Evolutionary conservation across 345 rosid genomes (phyloP).

Genomic region (Aurinia saxatilis): DNA sequence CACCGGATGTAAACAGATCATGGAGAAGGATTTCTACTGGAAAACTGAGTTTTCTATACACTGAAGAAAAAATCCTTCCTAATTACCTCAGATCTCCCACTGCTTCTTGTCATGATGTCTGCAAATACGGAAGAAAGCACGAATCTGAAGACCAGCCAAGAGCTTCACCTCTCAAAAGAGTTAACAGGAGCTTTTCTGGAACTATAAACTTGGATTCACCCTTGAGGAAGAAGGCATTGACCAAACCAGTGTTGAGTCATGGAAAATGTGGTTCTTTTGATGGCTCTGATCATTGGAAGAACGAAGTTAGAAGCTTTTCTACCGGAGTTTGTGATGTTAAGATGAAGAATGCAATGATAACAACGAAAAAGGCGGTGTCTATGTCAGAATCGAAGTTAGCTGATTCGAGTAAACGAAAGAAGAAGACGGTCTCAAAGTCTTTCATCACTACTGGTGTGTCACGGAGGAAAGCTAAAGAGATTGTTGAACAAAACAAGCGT

Average conservation of each 20-base stretch:
- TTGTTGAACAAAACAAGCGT: constrained; percentile 21
- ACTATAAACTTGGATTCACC: constrained; percentile 25
- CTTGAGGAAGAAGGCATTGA: constrained; percentile 27
- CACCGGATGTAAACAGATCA: constrained; percentile 27
- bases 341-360: too few relatives aligned
- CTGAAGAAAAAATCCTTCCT: constrained; percentile 42
- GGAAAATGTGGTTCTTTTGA: background rate
- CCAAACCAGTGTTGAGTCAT: constrained; percentile 8
- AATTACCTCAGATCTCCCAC: constrained; percentile 65
- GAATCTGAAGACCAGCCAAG: constrained; percentile 42
- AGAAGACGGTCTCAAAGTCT: constrained; percentile 21
- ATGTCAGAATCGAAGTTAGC: constrained; percentile 10
- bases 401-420: constrained; percentile 14
- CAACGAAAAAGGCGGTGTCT: constrained; percentile 10
- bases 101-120: constrained; percentile 80
- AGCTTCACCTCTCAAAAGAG: constrained; percentile 33
- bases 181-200: constrained; percentile 25
- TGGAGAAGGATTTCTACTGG: constrained; percentile 44
- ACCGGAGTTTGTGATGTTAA: background rate
- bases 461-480: constrained; percentile 30
- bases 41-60: constrained; percentile 27
- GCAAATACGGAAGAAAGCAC: constrained; percentile 64
- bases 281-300: background rate
- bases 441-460: constrained; percentile 21
- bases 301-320: background rate